Evolutionary conservation across 1,284 basidiomycete species (phyloP), one percentile per base, ranked within the genome.

Genomic region (Sparassis latifolia): DNA sequence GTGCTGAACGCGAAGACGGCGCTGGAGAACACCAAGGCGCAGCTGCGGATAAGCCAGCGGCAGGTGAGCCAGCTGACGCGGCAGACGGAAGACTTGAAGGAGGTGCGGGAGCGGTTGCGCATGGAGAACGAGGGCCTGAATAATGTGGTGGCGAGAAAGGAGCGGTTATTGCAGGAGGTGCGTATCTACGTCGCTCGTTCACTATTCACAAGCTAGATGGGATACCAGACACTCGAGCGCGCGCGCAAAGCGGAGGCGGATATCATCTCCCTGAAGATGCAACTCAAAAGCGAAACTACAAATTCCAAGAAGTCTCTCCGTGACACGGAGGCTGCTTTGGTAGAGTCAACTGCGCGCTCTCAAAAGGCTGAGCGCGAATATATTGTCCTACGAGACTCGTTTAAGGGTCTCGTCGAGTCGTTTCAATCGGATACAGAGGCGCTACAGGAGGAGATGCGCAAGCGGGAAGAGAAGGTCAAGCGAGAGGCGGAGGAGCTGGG

Each of bases 81-180:
- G 42, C 84, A 88, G 66, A 84, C 82, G 42, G 92, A 94, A 63
- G 92, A 94, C 66, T 68, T 92, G 65, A 92, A 91, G 60, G 89
- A 92, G 60, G 84, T 82, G 1, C 77, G 91, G 55, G 88, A 92
- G 62, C 74, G 91, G 44, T 67, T 92, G 50, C 69, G 89, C 49
- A 64, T 90, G 47, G 92, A 94, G 68, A 92, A 91, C 62, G 91
- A 94, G 64, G 84, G 84, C 1, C 65, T 92, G 53, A 90, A 89
- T 59, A 89, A 89, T 57, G 89, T 92, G 12, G 83, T 94, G 7
- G 80, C 87, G 30, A 75, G 91, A 51, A 94, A 94, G 64, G 91
- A 94, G 66, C 76, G 92, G 51, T 63, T 92, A 50, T 68, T 92
- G 52, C 84, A 89, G 65, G 91, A 94, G 74, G 86, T 86, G 55